A percentile compares a stretch with the other conserved stretches of the same genome.
These are phyloP conservation scores for Fistulina hepatica DNA, from an alignment of 1,284 basidiomycete genomes.

Conservation along the genomic window DNA sequence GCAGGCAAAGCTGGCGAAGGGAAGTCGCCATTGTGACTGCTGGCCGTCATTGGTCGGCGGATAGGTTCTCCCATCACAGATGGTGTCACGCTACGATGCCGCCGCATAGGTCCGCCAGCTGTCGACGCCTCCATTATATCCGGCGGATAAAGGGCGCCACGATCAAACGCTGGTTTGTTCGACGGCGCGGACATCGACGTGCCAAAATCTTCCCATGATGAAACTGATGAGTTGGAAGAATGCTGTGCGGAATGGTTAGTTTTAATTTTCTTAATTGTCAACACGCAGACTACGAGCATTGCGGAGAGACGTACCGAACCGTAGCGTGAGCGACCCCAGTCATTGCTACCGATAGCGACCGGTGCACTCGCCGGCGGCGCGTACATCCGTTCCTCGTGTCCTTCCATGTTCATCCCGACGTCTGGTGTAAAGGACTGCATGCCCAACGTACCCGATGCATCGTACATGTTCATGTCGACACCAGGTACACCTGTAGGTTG, in stretches of 20 bases:
- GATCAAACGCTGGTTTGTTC: conserved; percentile 57
- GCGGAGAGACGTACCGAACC: conserved; percentile 11
- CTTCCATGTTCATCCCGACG: too few relatives aligned
- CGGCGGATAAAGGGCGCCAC: conserved; percentile 36
- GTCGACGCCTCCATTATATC: conserved; percentile 24
- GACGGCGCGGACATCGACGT: conserved; percentile 54
- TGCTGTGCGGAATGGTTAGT: conserved; percentile 18
- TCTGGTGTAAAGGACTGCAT: too few relatives aligned
- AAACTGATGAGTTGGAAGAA: conserved; percentile 24
- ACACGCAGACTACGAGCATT: conserved; percentile 14
- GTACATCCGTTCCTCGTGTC: too few relatives aligned
- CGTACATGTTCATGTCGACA: too few relatives aligned
- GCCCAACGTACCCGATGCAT: too few relatives aligned
- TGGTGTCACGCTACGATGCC: conserved; percentile 68
- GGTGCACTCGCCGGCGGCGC: background rate
- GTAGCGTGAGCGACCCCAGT: conserved; percentile 3
- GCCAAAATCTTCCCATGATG: conserved; percentile 27
- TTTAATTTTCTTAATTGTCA: too few relatives aligned
- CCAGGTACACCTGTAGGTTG: background rate
- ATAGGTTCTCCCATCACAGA: conserved; percentile 39
- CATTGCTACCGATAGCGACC: conserved; percentile 12
- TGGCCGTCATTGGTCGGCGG: conserved; percentile 39
- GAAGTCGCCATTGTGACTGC: conserved; percentile 27
- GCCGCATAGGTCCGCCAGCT: conserved; percentile 35
- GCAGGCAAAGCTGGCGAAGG: conserved; percentile 18